Evolutionary conservation across 1,284 basidiomycete genomes (phyloP).

Genomic region (Sanghuangporus sanghuang): DNA sequence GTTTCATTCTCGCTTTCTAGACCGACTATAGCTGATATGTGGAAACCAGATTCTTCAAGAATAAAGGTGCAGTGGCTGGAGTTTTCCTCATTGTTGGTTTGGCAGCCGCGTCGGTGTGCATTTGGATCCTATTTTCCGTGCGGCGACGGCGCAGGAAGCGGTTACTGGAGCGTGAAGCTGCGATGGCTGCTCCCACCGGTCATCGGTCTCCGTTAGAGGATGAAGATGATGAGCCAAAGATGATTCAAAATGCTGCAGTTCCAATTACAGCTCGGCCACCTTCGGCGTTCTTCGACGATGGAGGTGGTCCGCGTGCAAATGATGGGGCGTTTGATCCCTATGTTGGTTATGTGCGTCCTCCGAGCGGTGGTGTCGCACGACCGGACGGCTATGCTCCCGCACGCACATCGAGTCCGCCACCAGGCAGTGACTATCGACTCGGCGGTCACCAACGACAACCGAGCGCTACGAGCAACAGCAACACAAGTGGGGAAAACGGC

Average conservation of each 20-base stretch:
- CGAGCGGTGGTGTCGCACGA: conserved; percentile 23
- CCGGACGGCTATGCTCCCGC: conserved; percentile 41
- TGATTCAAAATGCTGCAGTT: conserved; percentile 3
- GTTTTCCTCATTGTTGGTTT: conserved; percentile 75
- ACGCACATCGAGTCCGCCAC: conserved; percentile 40
- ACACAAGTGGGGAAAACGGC: conserved; percentile 24
- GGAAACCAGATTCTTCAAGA: conserved; percentile 56
- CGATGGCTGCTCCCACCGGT: conserved; percentile 50
- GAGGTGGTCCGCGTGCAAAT: conserved; percentile 3
- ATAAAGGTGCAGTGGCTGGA: conserved; percentile 71
- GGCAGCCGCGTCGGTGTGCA: conserved; percentile 59
- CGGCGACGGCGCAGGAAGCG: conserved; percentile 55
- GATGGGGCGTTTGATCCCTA: conserved; percentile 50
- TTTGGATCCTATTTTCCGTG: conserved; percentile 67
- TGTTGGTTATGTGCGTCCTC: conserved; percentile 33
- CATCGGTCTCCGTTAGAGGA: conserved; percentile 63
- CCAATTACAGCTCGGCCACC: conserved; percentile 31
- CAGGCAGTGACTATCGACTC: conserved; percentile 21
- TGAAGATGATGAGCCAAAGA: conserved; percentile 29
- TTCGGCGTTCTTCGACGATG: conserved; percentile 20
- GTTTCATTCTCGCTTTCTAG: conserved; percentile 10
- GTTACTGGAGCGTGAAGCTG: conserved; percentile 59
- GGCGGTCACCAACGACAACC: conserved; percentile 33
- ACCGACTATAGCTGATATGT: conserved; percentile 3
- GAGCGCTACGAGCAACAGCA: conserved; percentile 25